These are phyloP conservation scores for Fraxinus floribunda DNA, from an alignment of 305 asterid genomes.

Conservation along the genomic window DNA sequence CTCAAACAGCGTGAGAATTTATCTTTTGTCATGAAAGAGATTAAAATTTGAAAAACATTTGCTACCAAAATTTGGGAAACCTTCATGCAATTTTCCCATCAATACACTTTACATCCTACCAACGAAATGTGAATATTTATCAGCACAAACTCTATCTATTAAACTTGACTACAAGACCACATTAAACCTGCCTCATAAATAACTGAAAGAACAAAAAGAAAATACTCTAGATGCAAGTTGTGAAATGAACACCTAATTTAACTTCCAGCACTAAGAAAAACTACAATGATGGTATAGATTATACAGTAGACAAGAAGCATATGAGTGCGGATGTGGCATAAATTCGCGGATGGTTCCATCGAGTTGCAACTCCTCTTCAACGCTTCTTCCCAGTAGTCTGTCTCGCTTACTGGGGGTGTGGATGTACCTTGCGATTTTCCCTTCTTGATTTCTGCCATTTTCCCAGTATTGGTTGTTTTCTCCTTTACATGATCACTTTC, in stretches of 20 bases:
- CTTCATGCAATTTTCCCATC: neutral
- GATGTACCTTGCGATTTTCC: conserved; percentile 43
- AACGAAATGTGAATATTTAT: neutral
- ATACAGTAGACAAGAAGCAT: conserved; percentile 16
- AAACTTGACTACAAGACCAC: conserved; percentile 9
- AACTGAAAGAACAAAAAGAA: neutral
- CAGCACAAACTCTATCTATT: conserved; percentile 21
- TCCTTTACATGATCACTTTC: conserved; percentile 46
- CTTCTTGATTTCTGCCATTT: conserved; percentile 44
- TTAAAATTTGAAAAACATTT: too few species aligned
- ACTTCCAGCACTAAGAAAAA: conserved; percentile 26
- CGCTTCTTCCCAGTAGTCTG: conserved; percentile 61
- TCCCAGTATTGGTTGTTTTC: conserved; percentile 30
- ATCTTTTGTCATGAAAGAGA: too few species aligned
- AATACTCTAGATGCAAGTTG: neutral
- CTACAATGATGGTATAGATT: conserved; percentile 12
- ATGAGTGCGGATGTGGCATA: neutral
- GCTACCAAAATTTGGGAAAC: neutral
- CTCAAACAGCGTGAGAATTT: too few species aligned
- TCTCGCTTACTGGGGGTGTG: conserved; percentile 47
- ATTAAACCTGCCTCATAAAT: conserved; percentile 10
- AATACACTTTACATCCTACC: neutral
- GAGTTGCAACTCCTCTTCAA: conserved; percentile 29
- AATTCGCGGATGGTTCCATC: neutral
- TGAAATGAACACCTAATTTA: conserved; percentile 24